phyloP scores from a whole-genome alignment of 495 filamentous ascomycete genomes.

The Sphaerosporella brunnea region DNA sequence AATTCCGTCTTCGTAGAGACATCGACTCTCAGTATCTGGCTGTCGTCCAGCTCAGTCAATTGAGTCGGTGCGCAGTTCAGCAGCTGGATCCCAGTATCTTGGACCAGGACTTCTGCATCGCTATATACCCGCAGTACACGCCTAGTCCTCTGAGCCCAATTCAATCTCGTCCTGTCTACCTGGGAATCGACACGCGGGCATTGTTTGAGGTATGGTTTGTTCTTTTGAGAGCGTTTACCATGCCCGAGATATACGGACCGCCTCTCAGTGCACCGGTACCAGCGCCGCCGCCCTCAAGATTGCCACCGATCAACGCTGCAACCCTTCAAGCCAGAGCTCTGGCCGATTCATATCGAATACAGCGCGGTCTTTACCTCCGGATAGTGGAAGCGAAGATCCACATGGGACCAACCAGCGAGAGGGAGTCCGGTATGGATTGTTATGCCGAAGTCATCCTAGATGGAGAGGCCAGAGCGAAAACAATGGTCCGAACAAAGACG shows the following conservation, averaged over 20 bases:
- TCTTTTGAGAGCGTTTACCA: constrained; percentile 74
- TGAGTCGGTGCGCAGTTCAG: constrained; percentile 78
- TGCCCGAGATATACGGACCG: constrained; percentile 76
- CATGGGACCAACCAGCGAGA: constrained; percentile 6
- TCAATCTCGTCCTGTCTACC: constrained; percentile 56
- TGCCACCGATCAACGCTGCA: neutral
- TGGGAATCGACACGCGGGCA: constrained; percentile 70
- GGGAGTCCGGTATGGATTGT: constrained; percentile 34
- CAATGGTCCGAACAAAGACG: constrained; percentile 62
- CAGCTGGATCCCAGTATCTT: constrained; percentile 79
- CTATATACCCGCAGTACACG: constrained; percentile 71
- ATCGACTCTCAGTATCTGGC: constrained; percentile 60
- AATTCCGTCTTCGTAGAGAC: constrained; percentile 78
- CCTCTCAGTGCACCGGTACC: no score
- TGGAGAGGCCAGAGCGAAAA: constrained; percentile 71
- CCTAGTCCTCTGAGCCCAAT: constrained; percentile 44
- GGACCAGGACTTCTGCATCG: constrained; percentile 86
- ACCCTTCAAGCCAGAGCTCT: neutral
- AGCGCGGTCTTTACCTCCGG: constrained; percentile 39
- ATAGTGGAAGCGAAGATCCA: constrained; percentile 42
- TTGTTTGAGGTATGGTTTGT: constrained; percentile 96
- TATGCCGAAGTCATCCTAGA: constrained; percentile 87
- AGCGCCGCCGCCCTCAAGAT: constrained; percentile 6
- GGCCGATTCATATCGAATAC: constrained; percentile 34
- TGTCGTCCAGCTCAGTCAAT: constrained; percentile 71